These are phyloP conservation scores for Colletotrichum graminicola DNA, from an alignment of 2,329 filamentous ascomycete species.

Conservation along the genomic window DNA sequence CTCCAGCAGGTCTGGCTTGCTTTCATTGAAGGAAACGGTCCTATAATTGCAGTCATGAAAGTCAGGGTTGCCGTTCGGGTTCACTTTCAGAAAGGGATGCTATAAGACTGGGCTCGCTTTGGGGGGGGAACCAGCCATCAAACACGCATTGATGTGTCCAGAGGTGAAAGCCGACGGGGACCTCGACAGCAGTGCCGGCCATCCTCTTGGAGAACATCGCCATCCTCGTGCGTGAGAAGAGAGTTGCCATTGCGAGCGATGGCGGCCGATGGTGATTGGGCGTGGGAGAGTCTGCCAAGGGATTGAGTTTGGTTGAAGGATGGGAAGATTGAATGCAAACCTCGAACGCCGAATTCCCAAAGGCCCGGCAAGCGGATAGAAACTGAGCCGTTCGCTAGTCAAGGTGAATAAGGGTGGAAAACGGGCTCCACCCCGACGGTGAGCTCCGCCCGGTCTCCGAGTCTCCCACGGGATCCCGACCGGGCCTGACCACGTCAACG, in stretches of 20 bases:
- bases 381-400: background rate
- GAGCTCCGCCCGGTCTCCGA: background rate
- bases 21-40: slow-evolving; percentile 11
- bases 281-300: background rate
- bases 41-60: slow-evolving; percentile 34
- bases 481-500: background rate
- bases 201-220: slow-evolving; percentile 10
- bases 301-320: background rate
- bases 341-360: background rate
- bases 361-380: background rate
- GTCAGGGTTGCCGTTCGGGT: slow-evolving; percentile 25
- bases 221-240: slow-evolving; percentile 8
- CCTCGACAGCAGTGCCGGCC: slow-evolving; percentile 9
- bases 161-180: slow-evolving; percentile 31
- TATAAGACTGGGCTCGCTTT: too few species aligned
- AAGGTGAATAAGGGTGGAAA: background rate
- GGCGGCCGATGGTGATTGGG: background rate
- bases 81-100: too few species aligned
- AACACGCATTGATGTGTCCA: too few species aligned
- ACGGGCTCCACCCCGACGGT: background rate
- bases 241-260: slow-evolving; percentile 2
- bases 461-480: background rate
- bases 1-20: slow-evolving; percentile 34
- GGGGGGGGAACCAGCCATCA: too few species aligned
- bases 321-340: background rate